Evolutionary conservation across 768 basidiomycete species (phyloP), one percentile per base, ranked within the genome.

Genomic region (Omphalotus guepiniiformis): DNA sequence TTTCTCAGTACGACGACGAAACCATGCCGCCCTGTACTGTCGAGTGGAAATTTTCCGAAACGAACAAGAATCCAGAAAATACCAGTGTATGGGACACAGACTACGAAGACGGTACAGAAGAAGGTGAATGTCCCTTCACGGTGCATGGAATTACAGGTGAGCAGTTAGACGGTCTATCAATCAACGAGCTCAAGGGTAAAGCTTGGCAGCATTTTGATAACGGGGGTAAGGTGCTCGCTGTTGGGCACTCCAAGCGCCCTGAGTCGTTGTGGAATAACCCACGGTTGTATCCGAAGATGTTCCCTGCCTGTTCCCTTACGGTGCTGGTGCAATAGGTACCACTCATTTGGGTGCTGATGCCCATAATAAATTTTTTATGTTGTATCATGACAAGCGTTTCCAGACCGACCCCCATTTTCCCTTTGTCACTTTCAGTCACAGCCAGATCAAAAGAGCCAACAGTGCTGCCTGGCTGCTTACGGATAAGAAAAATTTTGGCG

Each of bases 221-320:
- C 12, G 53, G 49, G 2, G 62, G 63, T 0, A 58, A 54, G 18
- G 46, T 63, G 1, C 51, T 73, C 1, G 63, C 49, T 0, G 53
- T 69, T 3, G 67, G 66, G 1, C 65, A 65, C 42, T 45, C 50
- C 4, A 25, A 32, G 4, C 34, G 51, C 2, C 55, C 62, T n/a
- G 54, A 67, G 34, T 61, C 60, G 6, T 61, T 67, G 15, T 71
- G 59, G 27, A 45, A 65, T 15, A 70, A 73, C 51, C 60, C 62
- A 3, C 45, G 55, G 3, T 43, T 68, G 1, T 71, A 66, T 52
- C 68, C 68, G 0, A 53, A 58, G 13, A 67, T 66, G 64, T 70
- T 67, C 69, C 69, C 0, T 72, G 70, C 67, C 47, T 72, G 2
- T 74, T 67, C 52, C 71, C 69, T 0, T 72, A 72, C 55, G 68